phyloP scores from a whole-genome alignment of 495 filamentous ascomycete species.

The Annulohypoxylon stygium region DNA sequence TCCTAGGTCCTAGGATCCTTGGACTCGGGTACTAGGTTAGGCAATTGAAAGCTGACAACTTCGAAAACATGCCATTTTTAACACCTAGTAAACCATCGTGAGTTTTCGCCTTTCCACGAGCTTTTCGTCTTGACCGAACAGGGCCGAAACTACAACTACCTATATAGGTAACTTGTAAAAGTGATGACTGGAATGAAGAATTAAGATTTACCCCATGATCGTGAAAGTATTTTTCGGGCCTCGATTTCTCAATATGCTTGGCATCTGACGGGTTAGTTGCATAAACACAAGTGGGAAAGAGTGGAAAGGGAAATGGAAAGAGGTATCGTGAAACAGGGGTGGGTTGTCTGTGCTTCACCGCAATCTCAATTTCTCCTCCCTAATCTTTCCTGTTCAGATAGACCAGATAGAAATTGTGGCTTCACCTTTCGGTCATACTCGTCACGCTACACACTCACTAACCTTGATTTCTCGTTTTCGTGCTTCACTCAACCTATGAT shows the following conservation, averaged over 20 bases:
- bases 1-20: not conserved
- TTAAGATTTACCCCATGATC: not conserved
- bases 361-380: constrained; percentile 20
- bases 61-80: constrained; percentile 6
- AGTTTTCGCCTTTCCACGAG: not conserved
- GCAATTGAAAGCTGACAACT: not conserved
- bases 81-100: not conserved
- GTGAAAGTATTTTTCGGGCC: not conserved
- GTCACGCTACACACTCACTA: constrained; percentile 15
- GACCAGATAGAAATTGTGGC: constrained; percentile 14
- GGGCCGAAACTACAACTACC: not conserved
- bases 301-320: constrained; percentile 10
- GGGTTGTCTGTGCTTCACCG: constrained; percentile 21
- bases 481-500: constrained; percentile 25
- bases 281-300: constrained; percentile 1
- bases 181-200: not conserved
- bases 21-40: not conserved
- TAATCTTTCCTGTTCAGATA: constrained; percentile 6
- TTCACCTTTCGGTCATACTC: constrained; percentile 21
- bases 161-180: not conserved
- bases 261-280: constrained; percentile 1
- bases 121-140: not conserved
- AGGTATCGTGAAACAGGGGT: constrained; percentile 25
- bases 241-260: constrained; percentile 8
- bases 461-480: constrained; percentile 8